Evolutionary conservation across 352 stramenopile species (phyloP), one percentile per base, ranked within the genome.

Genomic region (Phytopythium delawarense): DNA sequence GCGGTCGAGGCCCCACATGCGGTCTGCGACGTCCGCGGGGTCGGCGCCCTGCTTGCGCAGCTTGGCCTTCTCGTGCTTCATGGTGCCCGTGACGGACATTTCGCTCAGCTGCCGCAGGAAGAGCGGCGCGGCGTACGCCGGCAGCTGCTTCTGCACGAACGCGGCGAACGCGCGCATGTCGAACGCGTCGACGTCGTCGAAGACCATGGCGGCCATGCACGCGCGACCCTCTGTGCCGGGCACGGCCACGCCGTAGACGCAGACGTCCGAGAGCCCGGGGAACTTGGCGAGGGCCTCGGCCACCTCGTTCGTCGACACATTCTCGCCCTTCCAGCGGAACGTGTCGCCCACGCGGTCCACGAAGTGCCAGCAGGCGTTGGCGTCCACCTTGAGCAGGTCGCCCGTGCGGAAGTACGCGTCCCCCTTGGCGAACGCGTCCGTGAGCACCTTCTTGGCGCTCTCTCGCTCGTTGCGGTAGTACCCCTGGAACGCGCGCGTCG

Each of bases 271-370:
- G 51, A 97, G 67, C 1, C 81, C 84, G 1, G 81, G 74, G 59
- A 94, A 96, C 58, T 81, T 72, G 34, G 79, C 82, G 23, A 98
- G 69, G 3, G 84, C 84, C 48, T 94, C 76, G 0, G 81, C 75
- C 11, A 98, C 89, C 66, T 98, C 89, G 54, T 87, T 95, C 2
- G 92, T 98, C 44, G 87, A 84, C 18, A 97, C 88, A 60, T 98
- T 98, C 61, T 98, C 92, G 25, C 92, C 92, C 57, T 98, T 98
- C 89, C 92, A 98, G 18, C 92, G 83, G 66, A 97, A 98, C 20
- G 92, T 98, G 63, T 98, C 92, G 25, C 92, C 92, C 18, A 97
- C 82, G 20, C 92, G 85, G 59, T 98, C 93, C 6, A 96, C 72
- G 57, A 96, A 98, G 67, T 95, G 92, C 76, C 89, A 94, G 67